A percentile compares a stretch with the other conserved stretches of the same genome.
These are phyloP conservation scores for Fusarium acutatum DNA, from an alignment of 2,329 filamentous ascomycete species.

Conservation along the genomic window DNA sequence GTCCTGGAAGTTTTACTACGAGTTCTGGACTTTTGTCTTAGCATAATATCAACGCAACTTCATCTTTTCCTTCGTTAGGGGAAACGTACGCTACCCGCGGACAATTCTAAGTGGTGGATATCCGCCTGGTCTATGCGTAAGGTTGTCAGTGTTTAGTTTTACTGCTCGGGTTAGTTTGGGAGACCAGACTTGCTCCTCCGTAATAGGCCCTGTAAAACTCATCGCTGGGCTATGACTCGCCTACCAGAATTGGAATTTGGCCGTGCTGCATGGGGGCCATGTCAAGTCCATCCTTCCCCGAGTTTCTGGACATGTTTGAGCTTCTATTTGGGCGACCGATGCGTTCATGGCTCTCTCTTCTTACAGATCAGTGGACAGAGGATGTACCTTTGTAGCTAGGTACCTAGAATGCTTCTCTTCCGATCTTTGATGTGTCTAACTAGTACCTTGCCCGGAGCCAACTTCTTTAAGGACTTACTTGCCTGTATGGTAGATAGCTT, in stretches of 20 bases:
- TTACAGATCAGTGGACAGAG: neutral
- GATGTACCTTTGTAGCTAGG: neutral
- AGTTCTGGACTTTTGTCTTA: neutral
- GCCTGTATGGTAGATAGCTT: neutral
- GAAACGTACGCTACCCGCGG: neutral
- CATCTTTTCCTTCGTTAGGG: neutral
- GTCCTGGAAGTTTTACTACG: neutral
- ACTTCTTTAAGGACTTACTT: neutral
- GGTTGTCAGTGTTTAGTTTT: neutral
- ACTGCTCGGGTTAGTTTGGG: constrained; percentile 1
- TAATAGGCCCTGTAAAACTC: neutral
- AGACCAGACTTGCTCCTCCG: constrained; percentile 3
- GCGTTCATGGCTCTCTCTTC: neutral
- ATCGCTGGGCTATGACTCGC: constrained; percentile 4
- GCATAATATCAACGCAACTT: neutral
- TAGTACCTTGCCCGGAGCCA: neutral
- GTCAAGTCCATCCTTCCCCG: neutral
- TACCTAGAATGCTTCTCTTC: neutral
- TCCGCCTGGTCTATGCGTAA: constrained; percentile 3
- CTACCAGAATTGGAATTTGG: constrained; percentile 8
- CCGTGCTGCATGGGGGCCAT: neutral
- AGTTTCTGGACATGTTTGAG: neutral
- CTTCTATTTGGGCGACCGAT: constrained; percentile 15
- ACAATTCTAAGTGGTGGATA: constrained; percentile 17
- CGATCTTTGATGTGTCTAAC: neutral